Conservation (phyloP, 805 yeast genomes). For the Myxozyma sirexii region DNA sequence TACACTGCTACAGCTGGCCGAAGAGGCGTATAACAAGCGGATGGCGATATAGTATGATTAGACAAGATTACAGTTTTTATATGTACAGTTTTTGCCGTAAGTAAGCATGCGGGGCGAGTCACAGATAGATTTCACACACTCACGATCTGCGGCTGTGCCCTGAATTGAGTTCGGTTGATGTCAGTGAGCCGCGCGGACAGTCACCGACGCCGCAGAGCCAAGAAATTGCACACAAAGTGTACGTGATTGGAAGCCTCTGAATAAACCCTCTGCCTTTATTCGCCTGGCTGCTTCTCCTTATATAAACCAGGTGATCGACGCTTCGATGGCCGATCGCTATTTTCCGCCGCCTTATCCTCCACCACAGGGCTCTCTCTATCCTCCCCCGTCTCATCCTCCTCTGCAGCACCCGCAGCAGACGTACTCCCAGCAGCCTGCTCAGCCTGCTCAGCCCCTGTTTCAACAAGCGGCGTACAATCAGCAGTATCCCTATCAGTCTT, state of each 20-base stretch:
- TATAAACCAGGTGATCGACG: neutral
- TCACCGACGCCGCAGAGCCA: neutral
- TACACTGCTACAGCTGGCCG: conserved; percentile 68
- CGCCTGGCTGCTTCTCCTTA: neutral
- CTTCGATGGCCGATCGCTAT: conserved; percentile 8
- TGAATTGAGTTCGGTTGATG: neutral
- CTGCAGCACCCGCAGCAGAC: neutral
- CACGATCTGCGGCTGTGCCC: conserved; percentile 1
- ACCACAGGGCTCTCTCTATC: neutral
- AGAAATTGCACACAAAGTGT: neutral
- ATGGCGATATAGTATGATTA: neutral
- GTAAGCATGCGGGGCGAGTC: too few species aligned
- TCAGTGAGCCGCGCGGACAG: conserved; percentile 6
- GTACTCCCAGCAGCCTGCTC: neutral
- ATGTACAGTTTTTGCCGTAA: too few species aligned
- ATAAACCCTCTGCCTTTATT: neutral
- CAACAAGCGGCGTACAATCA: neutral
- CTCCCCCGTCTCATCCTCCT: neutral
- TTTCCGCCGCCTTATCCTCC: neutral
- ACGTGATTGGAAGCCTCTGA: conserved; percentile 1
- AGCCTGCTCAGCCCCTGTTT: neutral
- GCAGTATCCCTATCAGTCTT: neutral
- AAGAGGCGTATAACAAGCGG: conserved; percentile 37
- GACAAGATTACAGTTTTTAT: too few species aligned
- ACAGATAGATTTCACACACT: neutral